These are phyloP conservation scores for Penstemon barbatus DNA, from an alignment of 257 asterid genomes.

Conservation along the genomic window DNA sequence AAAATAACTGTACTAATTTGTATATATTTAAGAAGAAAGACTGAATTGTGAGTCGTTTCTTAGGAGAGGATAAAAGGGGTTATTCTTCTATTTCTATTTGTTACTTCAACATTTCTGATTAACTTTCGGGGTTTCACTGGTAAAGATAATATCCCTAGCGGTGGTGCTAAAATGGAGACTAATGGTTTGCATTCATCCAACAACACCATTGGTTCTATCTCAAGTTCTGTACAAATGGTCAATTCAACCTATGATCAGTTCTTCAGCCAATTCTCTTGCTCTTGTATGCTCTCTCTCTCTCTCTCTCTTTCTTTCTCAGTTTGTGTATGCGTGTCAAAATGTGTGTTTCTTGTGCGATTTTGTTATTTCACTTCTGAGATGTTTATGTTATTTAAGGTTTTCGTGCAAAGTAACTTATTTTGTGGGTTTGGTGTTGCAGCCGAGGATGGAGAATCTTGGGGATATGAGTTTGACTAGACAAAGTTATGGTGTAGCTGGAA, in stretches of 20 bases:
- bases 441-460: slow-evolving; percentile 71
- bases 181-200: slow-evolving; percentile 42
- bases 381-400: slow-evolving; percentile 1
- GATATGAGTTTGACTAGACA: slow-evolving; percentile 54
- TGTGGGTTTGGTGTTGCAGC: slow-evolving; percentile 44
- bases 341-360: not conserved
- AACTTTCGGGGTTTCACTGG: slow-evolving; percentile 58
- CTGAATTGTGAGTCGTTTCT: slow-evolving; percentile 14
- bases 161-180: slow-evolving; percentile 50
- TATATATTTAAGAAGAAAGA: not conserved
- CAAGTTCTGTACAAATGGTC: slow-evolving; percentile 43
- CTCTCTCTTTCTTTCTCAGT: not conserved
- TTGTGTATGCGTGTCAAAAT: not conserved
- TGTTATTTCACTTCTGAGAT: slow-evolving; percentile 23
- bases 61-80: slow-evolving; percentile 13
- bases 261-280: slow-evolving; percentile 52
- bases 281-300: slow-evolving; percentile 43
- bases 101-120: slow-evolving; percentile 32
- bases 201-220: slow-evolving; percentile 36
- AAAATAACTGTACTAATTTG: too few species aligned
- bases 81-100: slow-evolving; percentile 6
- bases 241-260: slow-evolving; percentile 47
- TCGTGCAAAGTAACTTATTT: not conserved
- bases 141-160: slow-evolving; percentile 31
- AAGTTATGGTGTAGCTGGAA: slow-evolving; percentile 38